Evolutionary conservation across 495 filamentous ascomycete species (phyloP), one percentile per base, ranked within the genome.

Genomic region (Penicillium psychrofluorescens): DNA sequence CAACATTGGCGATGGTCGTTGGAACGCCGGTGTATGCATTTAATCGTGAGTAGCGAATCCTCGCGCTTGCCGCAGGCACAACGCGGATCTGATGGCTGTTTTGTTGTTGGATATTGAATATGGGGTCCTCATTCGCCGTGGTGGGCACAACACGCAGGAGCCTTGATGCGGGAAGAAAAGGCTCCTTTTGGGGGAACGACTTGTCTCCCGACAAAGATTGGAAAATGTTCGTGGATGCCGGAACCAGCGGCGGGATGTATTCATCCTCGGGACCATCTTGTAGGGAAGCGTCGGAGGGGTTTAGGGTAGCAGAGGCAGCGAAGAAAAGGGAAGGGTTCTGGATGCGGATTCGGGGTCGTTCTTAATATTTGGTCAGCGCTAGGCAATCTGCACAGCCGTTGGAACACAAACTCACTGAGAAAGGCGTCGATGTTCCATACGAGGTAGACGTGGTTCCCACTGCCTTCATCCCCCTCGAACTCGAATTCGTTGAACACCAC

Each of bases 371-470:
- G 9, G 38, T 69, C 32, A 68, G 57, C 38, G 43, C n/a, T 15
- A 2, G 13, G 16, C 9, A 8, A 32, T 6, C 43, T 12, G 2
- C 9, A 35, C n/a, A 35, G 9, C 8, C 40, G 6, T 8, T 6
- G n/a, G 32, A 34, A n/a, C 22, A 11, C 16, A 31, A 14, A 56
- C 67, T 49, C 58, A 80, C 78, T 71, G n/a, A 95, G 71, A 47
- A 86, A 81, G n/a, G 86, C 80, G 13, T 81, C 71, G 14, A 85
- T 65, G 54, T 81, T 89, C 90, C 90, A 95, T 42, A 91, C 72
- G n/a, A 83, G 78, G 48, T 88, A 79, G 13, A 83, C 71, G 58
- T 80, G 75, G 47, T 76, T 79, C 8, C 69, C 67, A 29, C 61
- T 66, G 7, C 77, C 77, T 6, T 72, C 70, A 2, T 71, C 76